Conservation (phyloP, 495 filamentous ascomycete species). For the Xylaria curta region DNA sequence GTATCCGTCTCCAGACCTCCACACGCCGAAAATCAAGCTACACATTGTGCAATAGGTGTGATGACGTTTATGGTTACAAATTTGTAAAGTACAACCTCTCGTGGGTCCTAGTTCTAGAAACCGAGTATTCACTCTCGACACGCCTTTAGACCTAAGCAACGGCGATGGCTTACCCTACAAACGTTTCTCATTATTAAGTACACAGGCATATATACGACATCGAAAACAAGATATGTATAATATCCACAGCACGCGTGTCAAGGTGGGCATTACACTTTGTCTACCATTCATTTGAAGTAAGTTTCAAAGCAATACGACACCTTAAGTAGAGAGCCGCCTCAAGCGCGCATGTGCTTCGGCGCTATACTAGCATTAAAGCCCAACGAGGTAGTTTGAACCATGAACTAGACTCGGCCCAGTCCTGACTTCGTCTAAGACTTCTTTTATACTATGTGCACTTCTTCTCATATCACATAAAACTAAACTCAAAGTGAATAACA, state of each 20-base stretch:
- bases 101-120: not conserved
- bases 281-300: too few species aligned
- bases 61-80: not conserved
- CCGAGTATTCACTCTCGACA: not conserved
- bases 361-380: too few species aligned
- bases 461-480: not conserved
- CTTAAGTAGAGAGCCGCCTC: too few species aligned
- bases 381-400: too few species aligned
- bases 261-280: too few species aligned
- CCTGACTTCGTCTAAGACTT: not conserved
- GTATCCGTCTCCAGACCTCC: conserved; percentile 22
- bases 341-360: too few species aligned
- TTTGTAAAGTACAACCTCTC: not conserved
- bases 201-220: not conserved
- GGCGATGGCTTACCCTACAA: not conserved
- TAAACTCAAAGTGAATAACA: conserved; percentile 1
- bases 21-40: not conserved
- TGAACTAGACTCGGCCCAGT: not conserved
- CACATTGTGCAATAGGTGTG: not conserved
- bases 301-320: too few species aligned
- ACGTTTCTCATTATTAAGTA: not conserved
- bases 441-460: not conserved
- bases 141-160: not conserved
- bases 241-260: too few species aligned
- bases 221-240: too few species aligned